Percentiles rank a stretch among this genome's conserved stretches.
Conservation (phyloP, 495 filamentous ascomycete species). For the Trichocladium uniseriatum region DNA sequence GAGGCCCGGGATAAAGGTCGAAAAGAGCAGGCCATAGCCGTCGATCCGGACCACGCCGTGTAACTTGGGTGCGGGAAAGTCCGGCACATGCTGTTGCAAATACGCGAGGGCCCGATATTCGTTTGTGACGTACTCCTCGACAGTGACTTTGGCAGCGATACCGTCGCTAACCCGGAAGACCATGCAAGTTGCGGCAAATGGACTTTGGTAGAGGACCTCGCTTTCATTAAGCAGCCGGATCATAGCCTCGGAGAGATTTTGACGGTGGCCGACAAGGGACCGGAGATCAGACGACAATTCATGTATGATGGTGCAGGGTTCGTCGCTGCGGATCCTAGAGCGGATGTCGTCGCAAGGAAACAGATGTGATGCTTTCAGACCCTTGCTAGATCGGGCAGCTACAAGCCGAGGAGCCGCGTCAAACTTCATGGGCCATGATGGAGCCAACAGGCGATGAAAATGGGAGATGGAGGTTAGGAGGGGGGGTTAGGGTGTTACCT, state of each 20-base stretch:
- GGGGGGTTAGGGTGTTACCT: too few relatives aligned
- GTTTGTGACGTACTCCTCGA: background rate
- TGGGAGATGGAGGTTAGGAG: too few relatives aligned
- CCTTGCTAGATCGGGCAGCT: background rate
- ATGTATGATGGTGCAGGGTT: background rate
- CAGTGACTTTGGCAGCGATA: background rate
- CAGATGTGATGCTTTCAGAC: background rate
- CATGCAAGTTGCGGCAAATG: background rate
- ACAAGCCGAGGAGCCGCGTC: background rate
- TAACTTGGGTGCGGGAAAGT: too few relatives aligned
- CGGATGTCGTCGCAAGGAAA: background rate
- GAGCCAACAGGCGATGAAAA: too few relatives aligned
- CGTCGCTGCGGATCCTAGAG: background rate
- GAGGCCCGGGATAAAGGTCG: too few relatives aligned
- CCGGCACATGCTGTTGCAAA: background rate
- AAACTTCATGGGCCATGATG: too few relatives aligned
- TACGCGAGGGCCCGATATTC: background rate
- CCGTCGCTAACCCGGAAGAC: background rate
- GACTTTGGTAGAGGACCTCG: background rate
- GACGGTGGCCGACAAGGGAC: background rate
- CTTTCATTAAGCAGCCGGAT: background rate
- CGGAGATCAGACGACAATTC: background rate
- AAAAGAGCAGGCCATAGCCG: too few relatives aligned
- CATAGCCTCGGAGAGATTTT: background rate
- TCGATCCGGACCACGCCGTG: too few relatives aligned